phyloP scores from a whole-genome alignment of 2,329 filamentous ascomycete species.

The Lomentospora prolificans region DNA sequence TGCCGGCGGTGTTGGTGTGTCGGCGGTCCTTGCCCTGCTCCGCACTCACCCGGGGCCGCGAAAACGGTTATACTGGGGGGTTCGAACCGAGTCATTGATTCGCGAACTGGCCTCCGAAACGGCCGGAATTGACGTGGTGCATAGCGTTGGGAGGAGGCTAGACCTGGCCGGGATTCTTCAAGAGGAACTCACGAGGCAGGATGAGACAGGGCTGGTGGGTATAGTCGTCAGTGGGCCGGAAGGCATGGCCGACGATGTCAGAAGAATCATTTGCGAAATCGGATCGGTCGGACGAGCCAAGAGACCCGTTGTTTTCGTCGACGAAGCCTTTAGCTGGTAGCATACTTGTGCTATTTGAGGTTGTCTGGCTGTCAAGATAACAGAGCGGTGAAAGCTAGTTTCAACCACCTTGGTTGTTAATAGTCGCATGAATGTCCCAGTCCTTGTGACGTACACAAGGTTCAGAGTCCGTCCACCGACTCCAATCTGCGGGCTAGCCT shows the following conservation, averaged over 20 bases:
- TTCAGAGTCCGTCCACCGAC: no score
- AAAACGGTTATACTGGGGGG: not conserved
- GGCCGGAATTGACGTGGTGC: not conserved
- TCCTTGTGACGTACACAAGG: no score
- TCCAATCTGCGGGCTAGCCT: no score
- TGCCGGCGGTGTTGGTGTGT: not conserved
- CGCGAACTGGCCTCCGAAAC: not conserved
- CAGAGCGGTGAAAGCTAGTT: not conserved
- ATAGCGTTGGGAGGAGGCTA: not conserved
- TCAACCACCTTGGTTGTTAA: not conserved
- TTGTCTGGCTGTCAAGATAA: no score
- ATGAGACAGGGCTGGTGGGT: not conserved
- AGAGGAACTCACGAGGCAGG: not conserved
- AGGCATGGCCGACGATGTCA: not conserved
- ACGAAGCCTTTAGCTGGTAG: not conserved
- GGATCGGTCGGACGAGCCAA: not conserved
- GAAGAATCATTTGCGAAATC: not conserved
- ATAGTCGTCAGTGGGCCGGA: not conserved
- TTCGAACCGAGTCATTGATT: not conserved
- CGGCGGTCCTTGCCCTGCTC: not conserved
- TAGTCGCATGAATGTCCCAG: not conserved
- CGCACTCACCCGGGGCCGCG: not conserved
- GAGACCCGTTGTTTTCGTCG: not conserved
- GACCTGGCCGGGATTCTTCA: not conserved
- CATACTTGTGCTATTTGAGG: not conserved